These are phyloP conservation scores for Apiotrichum laibachii DNA, from an alignment of 1,284 basidiomycete genomes.

Conservation along the genomic window DNA sequence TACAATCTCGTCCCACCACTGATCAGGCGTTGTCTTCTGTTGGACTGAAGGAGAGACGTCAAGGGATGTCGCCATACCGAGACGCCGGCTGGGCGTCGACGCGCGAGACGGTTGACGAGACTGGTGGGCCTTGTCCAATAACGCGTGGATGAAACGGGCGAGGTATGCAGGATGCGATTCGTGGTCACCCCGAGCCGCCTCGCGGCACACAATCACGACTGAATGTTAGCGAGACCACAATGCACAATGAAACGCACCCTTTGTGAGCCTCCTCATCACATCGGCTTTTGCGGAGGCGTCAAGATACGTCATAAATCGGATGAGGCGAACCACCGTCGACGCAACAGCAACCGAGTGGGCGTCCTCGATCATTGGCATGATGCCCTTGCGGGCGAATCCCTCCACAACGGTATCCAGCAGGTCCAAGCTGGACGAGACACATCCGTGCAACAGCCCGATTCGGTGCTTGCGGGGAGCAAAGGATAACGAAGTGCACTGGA, in stretches of 20 bases:
- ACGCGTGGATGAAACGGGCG: slow-evolving; percentile 22
- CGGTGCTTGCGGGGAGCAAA: slow-evolving; percentile 21
- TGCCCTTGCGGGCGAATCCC: slow-evolving; percentile 23
- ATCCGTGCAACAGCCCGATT: slow-evolving; percentile 20
- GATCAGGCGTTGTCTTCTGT: slow-evolving; percentile 20
- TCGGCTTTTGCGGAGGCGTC: slow-evolving; percentile 18
- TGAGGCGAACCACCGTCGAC: slow-evolving; percentile 22
- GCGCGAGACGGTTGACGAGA: slow-evolving; percentile 18
- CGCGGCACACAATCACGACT: slow-evolving; percentile 27
- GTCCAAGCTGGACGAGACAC: slow-evolving; percentile 20
- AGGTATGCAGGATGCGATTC: slow-evolving; percentile 23
- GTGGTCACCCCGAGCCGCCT: slow-evolving; percentile 23
- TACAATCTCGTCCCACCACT: slow-evolving; percentile 26
- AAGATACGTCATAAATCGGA: slow-evolving; percentile 24
- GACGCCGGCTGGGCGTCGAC: slow-evolving; percentile 2
- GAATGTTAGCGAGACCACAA: no score
- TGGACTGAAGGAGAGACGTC: slow-evolving; percentile 7
- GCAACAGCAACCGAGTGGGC: slow-evolving; percentile 26
- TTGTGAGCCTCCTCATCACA: slow-evolving; percentile 21
- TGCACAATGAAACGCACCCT: slow-evolving; percentile 14
- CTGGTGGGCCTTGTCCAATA: slow-evolving; percentile 25
- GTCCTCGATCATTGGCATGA: slow-evolving; percentile 30
- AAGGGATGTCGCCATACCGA: neutral
- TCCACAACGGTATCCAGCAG: slow-evolving; percentile 25
- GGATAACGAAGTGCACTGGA: slow-evolving; percentile 22